Evolutionary conservation across 1,284 basidiomycete species (phyloP), one percentile per base, ranked within the genome.

Genomic region (Naganishia sp.): DNA sequence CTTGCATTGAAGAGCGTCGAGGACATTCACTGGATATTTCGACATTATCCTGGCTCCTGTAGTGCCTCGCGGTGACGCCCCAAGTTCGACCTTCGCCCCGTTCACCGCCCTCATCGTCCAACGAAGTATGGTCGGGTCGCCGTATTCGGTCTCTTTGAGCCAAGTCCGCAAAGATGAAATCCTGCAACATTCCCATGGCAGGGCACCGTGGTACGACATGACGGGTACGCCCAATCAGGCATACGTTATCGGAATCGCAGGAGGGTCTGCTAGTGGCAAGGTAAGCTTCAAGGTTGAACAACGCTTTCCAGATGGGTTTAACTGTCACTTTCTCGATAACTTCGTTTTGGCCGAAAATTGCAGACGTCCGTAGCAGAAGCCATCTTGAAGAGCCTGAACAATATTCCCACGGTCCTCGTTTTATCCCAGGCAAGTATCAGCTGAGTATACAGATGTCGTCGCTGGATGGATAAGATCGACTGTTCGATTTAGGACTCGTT

Each of bases 261-360:
- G 94, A 64, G 94, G 94, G 1, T 92, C 89, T 70, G 92, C 93
- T 0, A 93, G 90, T 71, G 95, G 94, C 63, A 96, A 97, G 86
- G 93, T 92, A 66, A 71, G 81, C 28, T 32, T 15, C 9, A 50
- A 13, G 21, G 13, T 23, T 5, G 11, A 15, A 2, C 0, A 25
- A 28, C 35, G 25, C n/a, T 17, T 11, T 42, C 9, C 7, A 11
- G 32, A 23, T n/a, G 35, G 41, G 15, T 23, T 17, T 32, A 10
- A 28, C 60, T 52, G 49, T 43, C 31, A 7, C 21, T 21, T 18
- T 51, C 10, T 39, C 13, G 7, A 39, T 13, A 6, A 10, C 35
- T 39, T 39, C n/a, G 21, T 45, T 0, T 39, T 13, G 11, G 9
- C 5, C 18, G 35, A 9, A 45, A 67, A 18, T 51, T 47, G 18